Base-by-base conservation (phyloP, 176 grass and related monocot genomes). In the Cenchrus americanus region DNA sequence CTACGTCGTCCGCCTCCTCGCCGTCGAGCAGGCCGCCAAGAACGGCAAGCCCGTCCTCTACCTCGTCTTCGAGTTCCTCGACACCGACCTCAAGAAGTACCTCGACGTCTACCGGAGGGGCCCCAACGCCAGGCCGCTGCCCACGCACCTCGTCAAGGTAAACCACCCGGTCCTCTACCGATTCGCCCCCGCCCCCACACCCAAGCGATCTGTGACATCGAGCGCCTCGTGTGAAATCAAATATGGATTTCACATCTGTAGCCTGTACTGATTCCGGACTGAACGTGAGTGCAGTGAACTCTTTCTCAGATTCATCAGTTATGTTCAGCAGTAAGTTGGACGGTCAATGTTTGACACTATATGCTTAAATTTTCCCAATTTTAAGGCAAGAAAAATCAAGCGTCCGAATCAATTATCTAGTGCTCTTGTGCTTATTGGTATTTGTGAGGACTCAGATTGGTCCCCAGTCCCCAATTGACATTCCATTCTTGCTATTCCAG, bases 21-120 rank as follows among this genome's bases (percentile, higher is more conserved):
- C 87, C 80, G 96, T 99, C 80, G 89, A 96, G 83, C 83, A 94
- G 80, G 81, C 91, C 60, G 41, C 68, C 80, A 92, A 96, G 89
- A 90, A 92, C 53, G 89, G 87, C 59, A 99, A 90, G 83, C 87
- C 89, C 19, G 0, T 96, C 19, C 91, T 99, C 42, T 99, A 99
- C 82, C 89, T 99, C 24, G 91, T 99, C 77, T 99, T 96, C 37
- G 93, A 99, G 89, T 96, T 92, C 83, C 81, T 99, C 43, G 96
- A 99, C 54, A 92, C 91, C 23, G 91, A 99, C 77, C 91, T 99
- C 78, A 96, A 92, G 55, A 99, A 96, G 84, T 99, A 94, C 71
- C 76, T 99, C 42, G 97, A 99, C 64, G 66, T 76, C 9, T 80
- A 91, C 80, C 86, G 84, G 30, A 80, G 65, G 37, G 91, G 97